Percentiles rank a stretch among this genome's conserved stretches.
Conservation (phyloP, 176 grass and related monocot species). For the Avena atlantica region DNA sequence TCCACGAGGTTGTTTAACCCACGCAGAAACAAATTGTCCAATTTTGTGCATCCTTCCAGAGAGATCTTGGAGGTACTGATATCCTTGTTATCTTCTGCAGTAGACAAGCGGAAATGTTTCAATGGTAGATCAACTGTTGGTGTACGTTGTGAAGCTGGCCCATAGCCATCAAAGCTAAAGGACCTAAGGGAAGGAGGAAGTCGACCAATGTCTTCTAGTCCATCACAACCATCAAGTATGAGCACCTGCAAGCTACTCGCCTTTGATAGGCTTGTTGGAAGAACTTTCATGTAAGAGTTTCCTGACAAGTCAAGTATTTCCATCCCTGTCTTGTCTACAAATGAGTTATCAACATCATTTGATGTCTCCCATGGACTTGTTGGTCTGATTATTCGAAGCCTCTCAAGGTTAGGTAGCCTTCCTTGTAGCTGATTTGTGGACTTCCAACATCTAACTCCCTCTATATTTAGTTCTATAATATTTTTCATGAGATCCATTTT, state of each 20-base stretch:
- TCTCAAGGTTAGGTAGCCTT: neutral
- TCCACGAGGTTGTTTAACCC: neutral
- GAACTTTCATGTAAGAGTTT: neutral
- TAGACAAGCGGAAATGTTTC: neutral
- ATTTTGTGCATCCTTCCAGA: neutral
- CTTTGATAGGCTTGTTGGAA: neutral
- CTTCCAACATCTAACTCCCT: neutral
- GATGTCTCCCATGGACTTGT: neutral
- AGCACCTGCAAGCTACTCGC: neutral
- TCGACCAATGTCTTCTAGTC: neutral
- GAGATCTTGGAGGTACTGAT: neutral
- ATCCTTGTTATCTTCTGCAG: neutral
- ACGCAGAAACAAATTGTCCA: neutral
- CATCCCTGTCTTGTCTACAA: neutral
- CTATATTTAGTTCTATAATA: neutral
- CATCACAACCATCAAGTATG: conserved; percentile 35
- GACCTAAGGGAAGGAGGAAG: neutral
- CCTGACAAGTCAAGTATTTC: neutral
- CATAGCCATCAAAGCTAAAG: neutral
- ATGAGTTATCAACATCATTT: neutral
- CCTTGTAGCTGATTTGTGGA: neutral
- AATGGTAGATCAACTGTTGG: neutral
- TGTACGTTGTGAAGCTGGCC: neutral
- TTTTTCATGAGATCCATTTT: neutral
- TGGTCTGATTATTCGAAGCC: conserved; percentile 7